These are phyloP conservation scores for Penicillium atrosanguineum DNA, from an alignment of 495 filamentous ascomycete species.

Conservation along the genomic window DNA sequence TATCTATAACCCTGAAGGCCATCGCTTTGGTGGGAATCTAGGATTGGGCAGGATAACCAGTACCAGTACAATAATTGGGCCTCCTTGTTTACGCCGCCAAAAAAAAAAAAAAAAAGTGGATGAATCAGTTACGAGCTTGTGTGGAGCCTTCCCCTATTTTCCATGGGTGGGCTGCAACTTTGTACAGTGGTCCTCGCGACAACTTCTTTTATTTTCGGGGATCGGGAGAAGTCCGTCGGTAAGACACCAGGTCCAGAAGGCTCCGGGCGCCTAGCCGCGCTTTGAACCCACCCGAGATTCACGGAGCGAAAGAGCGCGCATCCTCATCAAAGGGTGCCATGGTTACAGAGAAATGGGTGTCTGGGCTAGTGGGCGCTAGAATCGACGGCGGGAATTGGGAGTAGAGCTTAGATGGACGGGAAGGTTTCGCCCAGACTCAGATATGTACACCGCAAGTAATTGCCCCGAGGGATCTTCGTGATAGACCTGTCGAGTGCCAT, in stretches of 20 bases:
- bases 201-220: background rate
- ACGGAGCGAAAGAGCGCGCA: constrained; percentile 15
- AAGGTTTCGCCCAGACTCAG: constrained; percentile 9
- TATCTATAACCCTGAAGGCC: constrained; percentile 5
- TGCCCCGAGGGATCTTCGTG: background rate
- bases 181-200: constrained; percentile 8
- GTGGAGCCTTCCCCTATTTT: constrained; percentile 17
- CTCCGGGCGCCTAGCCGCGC: background rate
- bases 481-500: background rate
- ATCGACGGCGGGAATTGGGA: constrained; percentile 12
- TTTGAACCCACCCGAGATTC: constrained; percentile 14
- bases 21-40: background rate
- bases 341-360: constrained; percentile 16
- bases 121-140: constrained; percentile 10
- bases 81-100: constrained; percentile 42
- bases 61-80: constrained; percentile 33
- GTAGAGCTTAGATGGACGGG: constrained; percentile 22
- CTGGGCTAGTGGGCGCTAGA: constrained; percentile 28
- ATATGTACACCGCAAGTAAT: constrained; percentile 20
- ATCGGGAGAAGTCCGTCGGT: constrained; percentile 1
- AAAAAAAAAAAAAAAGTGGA: constrained; percentile 15
- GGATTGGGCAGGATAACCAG: background rate
- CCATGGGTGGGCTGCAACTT: constrained; percentile 11
- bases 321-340: constrained; percentile 32
- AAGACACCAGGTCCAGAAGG: background rate